Conservation (phyloP, 1,284 basidiomycete genomes). For the Cyathus pygmaeus region DNA sequence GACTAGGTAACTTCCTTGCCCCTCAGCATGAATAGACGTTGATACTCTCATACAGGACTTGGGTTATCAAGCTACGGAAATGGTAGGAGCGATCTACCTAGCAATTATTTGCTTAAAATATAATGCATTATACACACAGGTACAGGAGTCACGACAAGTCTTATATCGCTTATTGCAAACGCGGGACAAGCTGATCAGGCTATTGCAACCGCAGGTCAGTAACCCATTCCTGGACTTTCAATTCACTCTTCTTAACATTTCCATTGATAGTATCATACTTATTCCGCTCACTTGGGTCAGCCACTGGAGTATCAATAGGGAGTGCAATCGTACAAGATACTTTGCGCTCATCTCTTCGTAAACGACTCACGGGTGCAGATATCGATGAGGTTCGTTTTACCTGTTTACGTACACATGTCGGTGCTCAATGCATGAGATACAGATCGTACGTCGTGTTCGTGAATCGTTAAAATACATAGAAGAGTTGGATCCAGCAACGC, state of each 20-base stretch:
- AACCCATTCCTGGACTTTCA: background rate
- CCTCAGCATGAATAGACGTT: background rate
- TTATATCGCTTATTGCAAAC: conserved; percentile 70
- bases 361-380: conserved; percentile 53
- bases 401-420: background rate
- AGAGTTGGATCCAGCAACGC: conserved; percentile 55
- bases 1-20: conserved; percentile 47
- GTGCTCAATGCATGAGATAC: conserved; percentile 1
- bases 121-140: conserved; percentile 38
- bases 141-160: conserved; percentile 62
- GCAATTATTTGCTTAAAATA: background rate
- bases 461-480: conserved; percentile 65
- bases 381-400: conserved; percentile 56
- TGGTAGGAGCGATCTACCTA: conserved; percentile 39
- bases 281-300: conserved; percentile 70
- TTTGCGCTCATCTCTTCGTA: conserved; percentile 55
- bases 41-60: conserved; percentile 43
- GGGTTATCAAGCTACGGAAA: conserved; percentile 56
- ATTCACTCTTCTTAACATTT: background rate
- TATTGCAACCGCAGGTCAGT: conserved; percentile 67
- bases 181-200: conserved; percentile 69
- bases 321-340: conserved; percentile 64
- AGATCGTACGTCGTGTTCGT: conserved; percentile 65
- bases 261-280: conserved; percentile 64
- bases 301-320: conserved; percentile 64